Conservation (phyloP, 2,329 filamentous ascomycete species). For the Ilyonectria destructans region DNA sequence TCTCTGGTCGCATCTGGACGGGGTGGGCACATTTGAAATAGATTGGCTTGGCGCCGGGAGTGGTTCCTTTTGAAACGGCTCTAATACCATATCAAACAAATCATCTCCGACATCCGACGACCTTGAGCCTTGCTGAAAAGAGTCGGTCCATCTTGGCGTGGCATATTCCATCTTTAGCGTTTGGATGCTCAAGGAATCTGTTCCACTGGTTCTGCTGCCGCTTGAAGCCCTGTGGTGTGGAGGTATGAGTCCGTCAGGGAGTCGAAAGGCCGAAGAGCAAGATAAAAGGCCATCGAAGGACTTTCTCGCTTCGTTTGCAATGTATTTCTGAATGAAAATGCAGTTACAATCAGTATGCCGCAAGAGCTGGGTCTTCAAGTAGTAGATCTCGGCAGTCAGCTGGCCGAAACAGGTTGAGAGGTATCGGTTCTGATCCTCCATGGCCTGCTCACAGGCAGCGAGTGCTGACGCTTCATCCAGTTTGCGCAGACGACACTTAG, state of each 20-base stretch:
- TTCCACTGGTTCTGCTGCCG: conserved; percentile 43
- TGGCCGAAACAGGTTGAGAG: conserved; percentile 48
- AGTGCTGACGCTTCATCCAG: too few species aligned
- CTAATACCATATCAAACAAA: too few species aligned
- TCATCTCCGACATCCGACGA: too few species aligned
- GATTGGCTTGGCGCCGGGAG: too few species aligned
- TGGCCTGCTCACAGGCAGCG: too few species aligned
- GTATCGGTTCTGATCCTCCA: conserved; percentile 52
- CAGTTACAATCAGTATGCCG: conserved; percentile 35
- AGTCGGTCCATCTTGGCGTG: conserved; percentile 42
- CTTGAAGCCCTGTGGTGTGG: conserved; percentile 42
- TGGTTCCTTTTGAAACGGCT: too few species aligned
- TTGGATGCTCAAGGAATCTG: conserved; percentile 43
- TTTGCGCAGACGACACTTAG: too few species aligned
- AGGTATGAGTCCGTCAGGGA: conserved; percentile 33
- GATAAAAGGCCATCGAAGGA: conserved; percentile 46
- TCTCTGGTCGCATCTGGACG: too few species aligned
- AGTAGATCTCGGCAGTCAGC: conserved; percentile 50
- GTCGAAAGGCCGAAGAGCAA: conserved; percentile 37
- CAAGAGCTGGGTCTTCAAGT: conserved; percentile 17
- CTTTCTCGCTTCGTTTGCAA: conserved; percentile 32
- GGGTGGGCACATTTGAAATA: too few species aligned
- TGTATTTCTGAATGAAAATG: too few species aligned
- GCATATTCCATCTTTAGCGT: conserved; percentile 43
- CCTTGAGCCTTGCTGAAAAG: conserved; percentile 34